Percentiles rank a stretch among this genome's conserved stretches.
Conservation (phyloP, 1,139 yeast species). For the Entelexis paramagnoliae region DNA sequence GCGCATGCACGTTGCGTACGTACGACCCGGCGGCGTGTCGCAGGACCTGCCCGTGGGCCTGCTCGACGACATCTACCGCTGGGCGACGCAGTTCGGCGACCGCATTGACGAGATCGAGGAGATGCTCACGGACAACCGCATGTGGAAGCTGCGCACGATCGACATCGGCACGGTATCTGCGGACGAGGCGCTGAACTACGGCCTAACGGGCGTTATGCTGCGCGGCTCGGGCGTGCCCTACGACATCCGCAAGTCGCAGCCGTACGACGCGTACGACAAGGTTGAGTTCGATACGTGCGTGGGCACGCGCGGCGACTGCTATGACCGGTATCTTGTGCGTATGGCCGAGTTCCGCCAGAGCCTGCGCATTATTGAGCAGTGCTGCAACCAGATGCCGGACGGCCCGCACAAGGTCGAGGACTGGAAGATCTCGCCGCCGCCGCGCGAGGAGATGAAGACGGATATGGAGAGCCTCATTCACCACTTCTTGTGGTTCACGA, state of each 20-base stretch:
- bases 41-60: slow-evolving; percentile 82
- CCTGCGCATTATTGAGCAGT: slow-evolving; percentile 77
- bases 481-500: slow-evolving; percentile 77
- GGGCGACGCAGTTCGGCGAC: slow-evolving; percentile 95
- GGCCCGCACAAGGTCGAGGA: slow-evolving; percentile 91
- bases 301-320: slow-evolving; percentile 82
- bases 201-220: slow-evolving; percentile 78
- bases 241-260: slow-evolving; percentile 78
- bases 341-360: slow-evolving; percentile 92
- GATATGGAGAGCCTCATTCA: slow-evolving; percentile 91
- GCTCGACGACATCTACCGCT: slow-evolving; percentile 84
- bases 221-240: slow-evolving; percentile 86
- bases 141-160: slow-evolving; percentile 81
- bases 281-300: slow-evolving; percentile 84
- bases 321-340: slow-evolving; percentile 77
- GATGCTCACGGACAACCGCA: slow-evolving; percentile 79
- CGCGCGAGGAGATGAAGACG: slow-evolving; percentile 73
- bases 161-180: slow-evolving; percentile 76
- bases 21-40: slow-evolving; percentile 87
- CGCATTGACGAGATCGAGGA: slow-evolving; percentile 87
- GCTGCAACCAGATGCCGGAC: slow-evolving; percentile 84
- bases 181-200: slow-evolving; percentile 76
- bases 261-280: slow-evolving; percentile 79
- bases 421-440: slow-evolving; percentile 74
- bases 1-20: slow-evolving; percentile 77